phyloP scores from a whole-genome alignment of 768 basidiomycete genomes.

The Macrolepiota albuminosa region DNA sequence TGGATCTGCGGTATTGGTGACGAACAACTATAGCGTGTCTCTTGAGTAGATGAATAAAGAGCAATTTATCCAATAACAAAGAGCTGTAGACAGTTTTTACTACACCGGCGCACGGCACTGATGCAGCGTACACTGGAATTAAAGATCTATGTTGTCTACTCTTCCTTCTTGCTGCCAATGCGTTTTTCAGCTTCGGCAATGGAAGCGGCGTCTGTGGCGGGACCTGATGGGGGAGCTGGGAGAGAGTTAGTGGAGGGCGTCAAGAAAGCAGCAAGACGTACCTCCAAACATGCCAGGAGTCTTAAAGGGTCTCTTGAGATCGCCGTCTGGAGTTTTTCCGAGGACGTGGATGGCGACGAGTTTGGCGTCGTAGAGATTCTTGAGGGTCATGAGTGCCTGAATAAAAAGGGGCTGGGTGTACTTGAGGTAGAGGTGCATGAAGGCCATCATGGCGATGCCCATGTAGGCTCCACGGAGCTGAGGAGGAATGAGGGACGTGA shows the following conservation, averaged over 20 bases:
- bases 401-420: conserved; percentile 97
- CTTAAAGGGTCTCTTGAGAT: conserved; percentile 90
- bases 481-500: background rate
- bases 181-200: conserved; percentile 89
- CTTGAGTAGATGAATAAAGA: background rate
- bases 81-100: background rate
- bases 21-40: conserved; percentile 15
- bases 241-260: background rate
- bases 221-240: conserved; percentile 47
- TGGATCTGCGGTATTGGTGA: conserved; percentile 43
- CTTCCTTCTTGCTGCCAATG: conserved; percentile 77
- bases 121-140: background rate
- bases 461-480: conserved; percentile 66
- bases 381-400: conserved; percentile 92
- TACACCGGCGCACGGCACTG: background rate
- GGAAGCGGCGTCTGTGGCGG: conserved; percentile 80
- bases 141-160: conserved; percentile 23
- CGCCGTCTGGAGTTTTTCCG: conserved; percentile 76
- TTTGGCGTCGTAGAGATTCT: conserved; percentile 85
- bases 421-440: conserved; percentile 92
- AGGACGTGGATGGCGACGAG: conserved; percentile 78
- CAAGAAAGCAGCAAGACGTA: conserved; percentile 16
- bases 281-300: conserved; percentile 67
- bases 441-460: conserved; percentile 82
- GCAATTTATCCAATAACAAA: background rate